Evolutionary conservation across 2,329 filamentous ascomycete genomes (phyloP).

Genomic region (Sporothrix brunneoviolacea): DNA sequence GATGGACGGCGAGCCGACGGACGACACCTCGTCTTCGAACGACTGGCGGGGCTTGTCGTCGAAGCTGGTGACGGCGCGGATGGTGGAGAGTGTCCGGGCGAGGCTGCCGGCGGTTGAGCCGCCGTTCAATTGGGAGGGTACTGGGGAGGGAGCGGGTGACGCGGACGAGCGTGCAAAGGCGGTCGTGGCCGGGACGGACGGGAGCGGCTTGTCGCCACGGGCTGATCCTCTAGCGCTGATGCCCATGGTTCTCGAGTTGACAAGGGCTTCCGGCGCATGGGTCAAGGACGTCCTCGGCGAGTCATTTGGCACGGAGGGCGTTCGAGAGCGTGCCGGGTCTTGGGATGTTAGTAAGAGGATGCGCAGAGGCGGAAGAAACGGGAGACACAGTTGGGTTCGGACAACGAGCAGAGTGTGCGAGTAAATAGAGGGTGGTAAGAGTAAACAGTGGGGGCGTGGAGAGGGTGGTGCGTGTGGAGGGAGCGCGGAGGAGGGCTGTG

Average conservation of each 20-base stretch:
- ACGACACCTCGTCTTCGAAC: conserved; percentile 37
- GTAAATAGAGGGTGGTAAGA: not conserved
- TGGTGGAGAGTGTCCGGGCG: conserved; percentile 39
- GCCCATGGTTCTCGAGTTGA: conserved; percentile 34
- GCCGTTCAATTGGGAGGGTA: conserved; percentile 18
- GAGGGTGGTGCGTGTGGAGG: conserved; percentile 1
- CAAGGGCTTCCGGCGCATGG: conserved; percentile 32
- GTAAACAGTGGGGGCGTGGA: not conserved
- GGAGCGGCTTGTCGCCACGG: conserved; percentile 22
- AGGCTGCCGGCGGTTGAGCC: conserved; percentile 17
- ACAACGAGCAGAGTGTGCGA: not conserved
- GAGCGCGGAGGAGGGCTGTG: not conserved
- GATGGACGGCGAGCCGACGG: conserved; percentile 30
- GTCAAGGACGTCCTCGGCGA: conserved; percentile 27
- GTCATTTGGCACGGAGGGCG: conserved; percentile 20
- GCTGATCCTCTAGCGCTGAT: conserved; percentile 15
- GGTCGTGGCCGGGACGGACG: conserved; percentile 15
- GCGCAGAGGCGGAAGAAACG: not conserved
- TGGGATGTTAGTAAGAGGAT: not conserved
- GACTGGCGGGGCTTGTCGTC: conserved; percentile 35
- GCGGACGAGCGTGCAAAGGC: conserved; percentile 7
- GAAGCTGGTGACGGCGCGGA: conserved; percentile 51
- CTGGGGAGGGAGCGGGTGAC: not conserved
- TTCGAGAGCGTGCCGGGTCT: conserved; percentile 9
- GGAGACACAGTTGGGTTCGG: not conserved